Evolutionary conservation across 306 rosid genomes (phyloP), one percentile per base, ranked within the genome.

Genomic region (Pyrus betulifolia): DNA sequence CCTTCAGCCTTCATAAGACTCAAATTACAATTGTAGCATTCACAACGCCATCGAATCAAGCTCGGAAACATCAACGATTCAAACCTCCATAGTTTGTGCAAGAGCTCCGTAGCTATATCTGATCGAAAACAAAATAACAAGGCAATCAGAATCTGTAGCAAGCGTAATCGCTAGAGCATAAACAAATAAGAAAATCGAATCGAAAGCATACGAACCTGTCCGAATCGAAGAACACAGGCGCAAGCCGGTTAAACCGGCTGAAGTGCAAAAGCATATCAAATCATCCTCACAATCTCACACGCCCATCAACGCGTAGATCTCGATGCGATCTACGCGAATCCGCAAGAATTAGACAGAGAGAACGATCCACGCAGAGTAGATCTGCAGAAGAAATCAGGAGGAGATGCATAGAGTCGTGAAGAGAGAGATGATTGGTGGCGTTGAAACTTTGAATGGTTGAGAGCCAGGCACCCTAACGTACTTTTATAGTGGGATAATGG

Each of bases 301-400:
- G 3, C 35, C 73, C 80, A 76, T 75, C 79, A 23, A 8, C 4
- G 0, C 17, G 84, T 54, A 80, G 86, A 70, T 78, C 81, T 28
- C 7, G 63, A 38, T 0, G 55, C 4, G 87, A 86, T 85, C 86
- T 42, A 68, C 27, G 3, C 46, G 33, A 72, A 72, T 81, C 71
- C 5, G 3, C 8, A 2, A 0, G 4, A 8, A 0, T 49, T 0
- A 66, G 23, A 0, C 12, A 11, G 0, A 1, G n/a, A 8, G 3
- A 5, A 38, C 0, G 10, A 4, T 0, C 61, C 22, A 8, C 6
- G 8, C 1, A 6, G 4, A 22, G 31, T 3, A 62, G 76, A 84
- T 79, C 84, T 77, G 31, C 11, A 18, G 31, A 18, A 7, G 0
- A 22, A 2, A 10, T 13, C 19, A 51, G 6, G 61, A 8, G 61